Conservation (phyloP, 140 eudicot species). For the Oenanthe javanica region DNA sequence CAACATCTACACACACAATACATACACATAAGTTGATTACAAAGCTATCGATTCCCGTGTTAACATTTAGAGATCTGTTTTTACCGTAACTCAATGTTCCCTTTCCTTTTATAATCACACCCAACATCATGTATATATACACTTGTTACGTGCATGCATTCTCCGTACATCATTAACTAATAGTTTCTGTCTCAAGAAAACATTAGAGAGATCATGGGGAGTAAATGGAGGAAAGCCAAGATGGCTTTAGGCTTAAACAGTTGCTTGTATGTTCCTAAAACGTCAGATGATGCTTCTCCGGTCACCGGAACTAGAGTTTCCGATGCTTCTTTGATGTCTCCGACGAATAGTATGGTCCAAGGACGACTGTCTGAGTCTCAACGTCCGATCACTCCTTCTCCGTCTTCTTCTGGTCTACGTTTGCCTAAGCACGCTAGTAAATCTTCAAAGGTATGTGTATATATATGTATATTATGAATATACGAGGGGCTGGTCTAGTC, state of each 20-base stretch:
- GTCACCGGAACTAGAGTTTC: slow-evolving; percentile 22
- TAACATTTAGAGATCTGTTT: slow-evolving; percentile 23
- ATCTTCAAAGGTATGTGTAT: slow-evolving; percentile 46
- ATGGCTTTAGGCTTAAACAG: slow-evolving; percentile 53
- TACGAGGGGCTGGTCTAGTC: too few species aligned
- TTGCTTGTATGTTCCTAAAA: slow-evolving; percentile 50
- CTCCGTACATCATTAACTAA: background rate
- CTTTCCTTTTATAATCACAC: background rate
- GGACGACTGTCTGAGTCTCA: slow-evolving; percentile 5
- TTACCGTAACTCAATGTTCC: slow-evolving; percentile 25
- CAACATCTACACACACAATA: slow-evolving; percentile 5
- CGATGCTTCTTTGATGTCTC: slow-evolving; percentile 22
- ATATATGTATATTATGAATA: too few species aligned
- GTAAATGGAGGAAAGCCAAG: slow-evolving; percentile 78
- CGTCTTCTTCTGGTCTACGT: slow-evolving; percentile 82
- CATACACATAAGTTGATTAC: slow-evolving; percentile 9
- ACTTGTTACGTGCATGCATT: background rate
- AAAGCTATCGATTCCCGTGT: slow-evolving; percentile 48
- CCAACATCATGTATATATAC: background rate
- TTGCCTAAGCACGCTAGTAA: slow-evolving; percentile 46
- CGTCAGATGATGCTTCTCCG: slow-evolving; percentile 34
- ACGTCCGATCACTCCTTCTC: slow-evolving; percentile 52
- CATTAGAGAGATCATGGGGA: slow-evolving; percentile 29
- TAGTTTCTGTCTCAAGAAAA: background rate
- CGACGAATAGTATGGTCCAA: slow-evolving; percentile 27